Evolutionary conservation across 257 asterid genomes (phyloP).

Genomic region (Solanum paucissectum): DNA sequence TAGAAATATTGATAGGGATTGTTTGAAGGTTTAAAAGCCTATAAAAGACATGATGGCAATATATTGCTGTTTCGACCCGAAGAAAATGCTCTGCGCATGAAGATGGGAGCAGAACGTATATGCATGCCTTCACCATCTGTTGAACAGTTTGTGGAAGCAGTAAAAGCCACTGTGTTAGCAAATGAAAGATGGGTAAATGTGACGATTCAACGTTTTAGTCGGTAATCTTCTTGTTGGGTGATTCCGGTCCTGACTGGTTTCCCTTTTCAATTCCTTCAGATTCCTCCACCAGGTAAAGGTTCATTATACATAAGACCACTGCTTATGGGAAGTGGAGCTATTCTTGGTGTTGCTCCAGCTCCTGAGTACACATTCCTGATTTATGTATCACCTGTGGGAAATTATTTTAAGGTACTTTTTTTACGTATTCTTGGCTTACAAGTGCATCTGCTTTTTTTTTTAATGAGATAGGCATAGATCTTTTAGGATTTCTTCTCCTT

Average conservation of each 20-base stretch:
- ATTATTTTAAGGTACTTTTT: slow-evolving; percentile 75
- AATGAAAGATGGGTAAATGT: slow-evolving; percentile 85
- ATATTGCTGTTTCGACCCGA: slow-evolving; percentile 82
- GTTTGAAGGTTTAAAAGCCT: slow-evolving; percentile 90
- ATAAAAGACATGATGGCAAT: slow-evolving; percentile 64
- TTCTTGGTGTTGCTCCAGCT: slow-evolving; percentile 97
- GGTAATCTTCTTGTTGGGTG: not conserved
- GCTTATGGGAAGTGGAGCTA: slow-evolving; percentile 98
- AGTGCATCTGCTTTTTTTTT: not conserved
- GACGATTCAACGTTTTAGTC: not conserved
- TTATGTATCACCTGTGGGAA: slow-evolving; percentile 93
- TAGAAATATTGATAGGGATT: slow-evolving; percentile 47
- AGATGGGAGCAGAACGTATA: slow-evolving; percentile 91
- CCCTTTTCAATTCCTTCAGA: slow-evolving; percentile 25
- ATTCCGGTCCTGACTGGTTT: not conserved
- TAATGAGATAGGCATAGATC: not conserved
- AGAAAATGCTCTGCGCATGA: slow-evolving; percentile 65
- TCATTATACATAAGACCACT: slow-evolving; percentile 82
- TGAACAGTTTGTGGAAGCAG: slow-evolving; percentile 83
- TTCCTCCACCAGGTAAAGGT: slow-evolving; percentile 97
- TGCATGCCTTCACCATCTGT: slow-evolving; percentile 95
- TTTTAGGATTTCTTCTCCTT: not conserved
- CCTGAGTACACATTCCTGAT: slow-evolving; percentile 91
- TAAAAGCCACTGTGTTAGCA: slow-evolving; percentile 73
- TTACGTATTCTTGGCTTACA: not conserved